These are phyloP conservation scores for Cyclotella choctawhatcheeana DNA, from an alignment of 108 stramenopile species.

Conservation along the genomic window DNA sequence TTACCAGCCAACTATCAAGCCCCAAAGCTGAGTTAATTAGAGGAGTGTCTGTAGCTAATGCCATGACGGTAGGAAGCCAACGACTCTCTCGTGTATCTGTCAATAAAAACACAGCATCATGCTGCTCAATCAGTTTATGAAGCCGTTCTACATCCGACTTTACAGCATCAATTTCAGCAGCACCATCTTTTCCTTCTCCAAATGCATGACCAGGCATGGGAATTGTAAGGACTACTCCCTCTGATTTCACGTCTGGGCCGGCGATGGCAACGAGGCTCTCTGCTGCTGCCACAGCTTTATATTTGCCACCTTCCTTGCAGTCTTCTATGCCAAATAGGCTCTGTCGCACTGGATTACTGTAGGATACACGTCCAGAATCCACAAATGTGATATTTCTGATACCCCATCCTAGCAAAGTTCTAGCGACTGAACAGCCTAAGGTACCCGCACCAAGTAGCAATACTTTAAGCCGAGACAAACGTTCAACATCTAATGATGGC, in stretches of 20 bases:
- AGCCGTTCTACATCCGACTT: constrained; percentile 68
- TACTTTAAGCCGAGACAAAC: constrained; percentile 76
- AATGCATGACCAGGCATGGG: constrained; percentile 99
- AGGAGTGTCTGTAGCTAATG: constrained; percentile 84
- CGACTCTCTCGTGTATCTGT: constrained; percentile 98
- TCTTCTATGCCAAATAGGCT: constrained; percentile 92
- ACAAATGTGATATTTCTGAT: constrained; percentile 92
- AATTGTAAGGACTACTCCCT: constrained; percentile 86
- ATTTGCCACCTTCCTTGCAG: constrained; percentile 79
- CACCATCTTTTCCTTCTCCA: constrained; percentile 50
- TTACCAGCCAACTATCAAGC: constrained; percentile 96
- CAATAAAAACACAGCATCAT: constrained; percentile 94
- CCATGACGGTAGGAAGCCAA: constrained; percentile 98
- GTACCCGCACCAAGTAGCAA: constrained; percentile 97
- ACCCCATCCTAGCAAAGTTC: constrained; percentile 97
- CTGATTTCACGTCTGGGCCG: constrained; percentile 77
- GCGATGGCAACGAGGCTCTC: constrained; percentile 83
- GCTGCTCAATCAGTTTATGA: constrained; percentile 70
- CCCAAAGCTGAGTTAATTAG: constrained; percentile 97
- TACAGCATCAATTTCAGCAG: constrained; percentile 61
- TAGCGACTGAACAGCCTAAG: constrained; percentile 94
- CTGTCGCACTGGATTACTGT: constrained; percentile 98
- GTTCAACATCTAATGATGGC: constrained; percentile 89
- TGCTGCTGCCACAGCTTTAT: constrained; percentile 95
- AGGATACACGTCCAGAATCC: constrained; percentile 94